Conservation (phyloP, 2,329 filamentous ascomycete species). For the Dothidotthia symphoricarpi region DNA sequence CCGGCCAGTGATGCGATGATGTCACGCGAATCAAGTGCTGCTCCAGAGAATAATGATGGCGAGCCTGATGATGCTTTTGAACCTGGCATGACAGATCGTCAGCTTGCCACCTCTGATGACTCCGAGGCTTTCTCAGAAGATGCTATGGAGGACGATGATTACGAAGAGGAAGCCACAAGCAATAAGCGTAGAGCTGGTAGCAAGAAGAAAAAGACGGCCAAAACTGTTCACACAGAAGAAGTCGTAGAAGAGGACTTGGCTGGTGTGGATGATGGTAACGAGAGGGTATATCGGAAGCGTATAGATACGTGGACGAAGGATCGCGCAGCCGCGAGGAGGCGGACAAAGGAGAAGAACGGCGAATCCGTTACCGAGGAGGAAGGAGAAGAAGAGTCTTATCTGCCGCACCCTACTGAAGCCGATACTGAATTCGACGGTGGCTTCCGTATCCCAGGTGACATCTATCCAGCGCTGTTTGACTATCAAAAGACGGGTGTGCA, state of each 20-base stretch:
- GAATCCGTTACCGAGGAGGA: slow-evolving; percentile 31
- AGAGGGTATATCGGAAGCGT: slow-evolving; percentile 72
- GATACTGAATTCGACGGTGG: slow-evolving; percentile 74
- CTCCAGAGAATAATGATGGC: slow-evolving; percentile 21
- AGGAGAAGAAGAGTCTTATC: slow-evolving; percentile 69
- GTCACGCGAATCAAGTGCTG: slow-evolving; percentile 20
- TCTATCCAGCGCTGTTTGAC: slow-evolving; percentile 87
- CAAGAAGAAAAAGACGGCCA: slow-evolving; percentile 29
- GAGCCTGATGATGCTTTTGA: slow-evolving; percentile 46
- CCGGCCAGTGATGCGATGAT: slow-evolving; percentile 7
- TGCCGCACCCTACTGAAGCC: slow-evolving; percentile 77
- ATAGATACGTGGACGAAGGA: slow-evolving; percentile 71
- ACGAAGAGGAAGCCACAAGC: slow-evolving; percentile 38
- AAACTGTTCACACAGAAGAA: slow-evolving; percentile 18
- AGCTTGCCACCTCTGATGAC: slow-evolving; percentile 41
- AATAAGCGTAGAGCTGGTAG: slow-evolving; percentile 41
- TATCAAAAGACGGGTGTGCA: slow-evolving; percentile 97
- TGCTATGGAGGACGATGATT: slow-evolving; percentile 41
- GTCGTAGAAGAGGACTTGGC: slow-evolving; percentile 54
- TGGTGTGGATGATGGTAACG: slow-evolving; percentile 84
- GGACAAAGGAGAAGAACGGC: slow-evolving; percentile 41
- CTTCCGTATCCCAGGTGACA: slow-evolving; percentile 83
- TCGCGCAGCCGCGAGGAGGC: slow-evolving; percentile 59
- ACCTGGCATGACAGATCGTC: slow-evolving; percentile 42
- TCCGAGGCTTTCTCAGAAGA: slow-evolving; percentile 38